A percentile compares a stretch with the other conserved stretches of the same genome.
These are phyloP conservation scores for Calycina marina DNA, from an alignment of 2,329 filamentous ascomycete genomes.

Conservation along the genomic window DNA sequence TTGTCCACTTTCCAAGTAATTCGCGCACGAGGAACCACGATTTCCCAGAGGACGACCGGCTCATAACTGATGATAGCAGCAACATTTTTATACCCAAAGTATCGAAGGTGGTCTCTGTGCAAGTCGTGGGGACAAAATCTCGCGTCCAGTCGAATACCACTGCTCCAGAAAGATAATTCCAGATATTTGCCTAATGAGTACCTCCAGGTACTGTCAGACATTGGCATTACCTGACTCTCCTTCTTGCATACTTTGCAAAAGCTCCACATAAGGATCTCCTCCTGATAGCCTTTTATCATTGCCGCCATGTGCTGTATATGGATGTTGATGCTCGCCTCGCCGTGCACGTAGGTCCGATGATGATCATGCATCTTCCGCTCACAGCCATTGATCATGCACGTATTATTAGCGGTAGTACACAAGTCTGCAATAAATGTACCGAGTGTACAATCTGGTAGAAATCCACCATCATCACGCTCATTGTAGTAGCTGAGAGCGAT, in stretches of 20 bases:
- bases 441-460: constrained; percentile 79
- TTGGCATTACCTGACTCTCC: constrained; percentile 76
- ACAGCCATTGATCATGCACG: constrained; percentile 73
- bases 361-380: constrained; percentile 83
- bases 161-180: constrained; percentile 95
- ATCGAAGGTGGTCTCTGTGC: constrained; percentile 80
- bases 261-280: constrained; percentile 94
- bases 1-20: constrained; percentile 98
- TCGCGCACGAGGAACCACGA: constrained; percentile 76
- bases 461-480: constrained; percentile 54
- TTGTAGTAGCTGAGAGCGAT: constrained; percentile 88
- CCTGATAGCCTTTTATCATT: constrained; percentile 48
- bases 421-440: constrained; percentile 93
- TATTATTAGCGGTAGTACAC: constrained; percentile 58
- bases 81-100: constrained; percentile 78
- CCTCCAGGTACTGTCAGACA: constrained; percentile 93
- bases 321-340: constrained; percentile 82
- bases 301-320: constrained; percentile 66
- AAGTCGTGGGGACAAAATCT: constrained; percentile 80
- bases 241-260: constrained; percentile 84
- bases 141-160: constrained; percentile 58
- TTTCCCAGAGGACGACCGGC: constrained; percentile 80
- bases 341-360: constrained; percentile 93
- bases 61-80: constrained; percentile 87
- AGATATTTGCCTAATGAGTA: constrained; percentile 98